Evolutionary conservation across 2,329 filamentous ascomycete species (phyloP).

Genomic region (Stagonosporopsis tanaceti): DNA sequence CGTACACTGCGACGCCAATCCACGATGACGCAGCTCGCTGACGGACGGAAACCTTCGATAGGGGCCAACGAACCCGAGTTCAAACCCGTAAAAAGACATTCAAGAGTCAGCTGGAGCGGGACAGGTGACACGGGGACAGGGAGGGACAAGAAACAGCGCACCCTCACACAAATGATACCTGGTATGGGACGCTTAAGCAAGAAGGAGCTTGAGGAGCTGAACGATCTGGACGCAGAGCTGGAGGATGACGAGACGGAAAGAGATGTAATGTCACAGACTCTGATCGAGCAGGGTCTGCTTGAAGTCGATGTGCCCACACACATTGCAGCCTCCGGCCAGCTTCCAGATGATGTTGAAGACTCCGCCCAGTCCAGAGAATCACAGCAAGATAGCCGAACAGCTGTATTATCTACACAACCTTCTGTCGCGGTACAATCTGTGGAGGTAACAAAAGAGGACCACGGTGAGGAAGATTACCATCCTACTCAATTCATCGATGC

Average conservation of each 20-base stretch:
- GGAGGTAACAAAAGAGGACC: constrained; percentile 6
- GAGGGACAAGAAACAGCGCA: constrained; percentile 38
- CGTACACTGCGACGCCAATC: constrained; percentile 40
- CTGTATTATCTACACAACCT: not conserved
- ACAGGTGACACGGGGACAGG: constrained; percentile 16
- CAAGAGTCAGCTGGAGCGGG: constrained; percentile 33
- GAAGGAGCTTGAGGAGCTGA: constrained; percentile 18
- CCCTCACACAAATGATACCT: constrained; percentile 48
- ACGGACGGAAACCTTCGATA: constrained; percentile 34
- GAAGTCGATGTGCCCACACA: not conserved
- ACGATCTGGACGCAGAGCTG: constrained; percentile 27
- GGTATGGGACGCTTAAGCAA: constrained; percentile 28
- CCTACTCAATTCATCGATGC: constrained; percentile 41
- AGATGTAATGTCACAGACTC: constrained; percentile 25
- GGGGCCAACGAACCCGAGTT: constrained; percentile 35
- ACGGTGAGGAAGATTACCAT: constrained; percentile 35
- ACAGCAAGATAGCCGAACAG: not conserved
- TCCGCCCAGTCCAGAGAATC: not conserved
- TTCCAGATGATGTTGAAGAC: not conserved
- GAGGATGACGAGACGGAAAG: constrained; percentile 22
- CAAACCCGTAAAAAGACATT: constrained; percentile 28
- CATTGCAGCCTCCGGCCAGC: not conserved
- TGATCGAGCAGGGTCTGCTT: constrained; percentile 28
- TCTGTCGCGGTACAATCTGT: not conserved
- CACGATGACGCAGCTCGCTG: constrained; percentile 47